Percentiles rank a stretch among this genome's conserved stretches.
Evolutionary conservation across 495 filamentous ascomycete species (phyloP).

Genomic region (Penicillium herquei): DNA sequence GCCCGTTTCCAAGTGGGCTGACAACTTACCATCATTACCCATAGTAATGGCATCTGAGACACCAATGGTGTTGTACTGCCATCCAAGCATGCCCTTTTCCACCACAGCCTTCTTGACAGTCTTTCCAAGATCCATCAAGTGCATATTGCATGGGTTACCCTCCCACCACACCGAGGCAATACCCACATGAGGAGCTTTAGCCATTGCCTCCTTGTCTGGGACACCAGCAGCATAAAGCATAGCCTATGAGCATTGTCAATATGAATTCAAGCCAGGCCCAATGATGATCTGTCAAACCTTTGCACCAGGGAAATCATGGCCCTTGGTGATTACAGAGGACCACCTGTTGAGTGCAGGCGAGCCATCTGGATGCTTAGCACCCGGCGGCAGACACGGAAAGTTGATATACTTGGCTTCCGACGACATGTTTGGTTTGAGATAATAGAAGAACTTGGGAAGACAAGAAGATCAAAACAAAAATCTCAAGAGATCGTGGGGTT

Average conservation of each 20-base stretch:
- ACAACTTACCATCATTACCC: conserved; percentile 78
- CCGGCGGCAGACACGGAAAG: conserved; percentile 58
- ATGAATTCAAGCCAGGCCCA: background rate
- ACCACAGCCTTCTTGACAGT: conserved; percentile 81
- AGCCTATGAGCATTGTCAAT: conserved; percentile 51
- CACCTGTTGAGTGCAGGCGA: conserved; percentile 66
- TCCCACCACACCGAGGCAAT: conserved; percentile 96
- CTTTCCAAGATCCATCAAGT: conserved; percentile 80
- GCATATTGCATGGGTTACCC: conserved; percentile 85
- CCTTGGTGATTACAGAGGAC: conserved; percentile 69
- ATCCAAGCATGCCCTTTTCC: conserved; percentile 85
- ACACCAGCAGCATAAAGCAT: conserved; percentile 97
- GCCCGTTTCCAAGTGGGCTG: no score
- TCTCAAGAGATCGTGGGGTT: conserved; percentile 7
- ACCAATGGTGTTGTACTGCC: conserved; percentile 93
- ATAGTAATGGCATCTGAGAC: conserved; percentile 95
- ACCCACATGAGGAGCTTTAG: conserved; percentile 86
- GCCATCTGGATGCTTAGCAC: conserved; percentile 57
- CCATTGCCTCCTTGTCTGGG: conserved; percentile 80
- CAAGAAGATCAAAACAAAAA: background rate
- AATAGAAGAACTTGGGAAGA: background rate
- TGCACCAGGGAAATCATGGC: conserved; percentile 91
- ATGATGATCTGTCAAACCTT: conserved; percentile 53
- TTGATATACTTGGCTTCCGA: conserved; percentile 58
- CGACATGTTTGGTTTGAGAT: conserved; percentile 15